Evolutionary conservation across 768 basidiomycete genomes (phyloP), one percentile per base, ranked within the genome.

Genomic region (Tulasnella sp.): DNA sequence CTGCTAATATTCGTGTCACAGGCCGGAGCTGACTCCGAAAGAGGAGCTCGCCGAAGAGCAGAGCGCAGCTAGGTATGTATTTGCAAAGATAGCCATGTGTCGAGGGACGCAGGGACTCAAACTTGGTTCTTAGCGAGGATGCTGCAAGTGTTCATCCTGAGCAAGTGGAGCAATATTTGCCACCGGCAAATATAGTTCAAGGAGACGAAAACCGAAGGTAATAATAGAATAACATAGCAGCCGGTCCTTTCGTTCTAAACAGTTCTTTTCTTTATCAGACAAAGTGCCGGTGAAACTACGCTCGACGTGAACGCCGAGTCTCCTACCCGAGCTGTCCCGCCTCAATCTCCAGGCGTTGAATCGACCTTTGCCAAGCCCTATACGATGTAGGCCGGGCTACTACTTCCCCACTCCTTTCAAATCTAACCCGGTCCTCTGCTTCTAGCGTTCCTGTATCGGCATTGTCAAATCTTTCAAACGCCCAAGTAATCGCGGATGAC

Each of bases 401-500:
- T 1, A n/a, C 29, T 26, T 55, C 57, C 57, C 0, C 10, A 10
- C 57, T 61, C 3, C n/a, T 26, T 26, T 61, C n/a, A n/a, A 2
- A 5, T 16, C 29, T 61, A 61, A 61, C 35, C 11, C 3, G 10
- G 5, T 10, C 13, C 3, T 26, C 32, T 6, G 35, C n/a, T 57
- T 61, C 7, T 57, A 75, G 74, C 32, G n/a, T 10, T n/a, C 32
- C 55, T 1, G 74, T 75, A 26, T 51, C n/a, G 20, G 44, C 74
- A 15, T 75, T 75, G 40, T 75, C 74, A 29, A 55, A 39, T 3
- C 44, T 75, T 51, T 37, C 35, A n/a, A 44, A 75, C 18, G 57
- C 46, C 26, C 46, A 75, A 40, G 74, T 75, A 35, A n/a, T 26
- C 7, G 74, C 40, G 16, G 74, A 75, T 57, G 74, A 75, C 74